Base-by-base conservation (phyloP, 352 stramenopile genomes). In the Pythium apleroticum region DNA sequence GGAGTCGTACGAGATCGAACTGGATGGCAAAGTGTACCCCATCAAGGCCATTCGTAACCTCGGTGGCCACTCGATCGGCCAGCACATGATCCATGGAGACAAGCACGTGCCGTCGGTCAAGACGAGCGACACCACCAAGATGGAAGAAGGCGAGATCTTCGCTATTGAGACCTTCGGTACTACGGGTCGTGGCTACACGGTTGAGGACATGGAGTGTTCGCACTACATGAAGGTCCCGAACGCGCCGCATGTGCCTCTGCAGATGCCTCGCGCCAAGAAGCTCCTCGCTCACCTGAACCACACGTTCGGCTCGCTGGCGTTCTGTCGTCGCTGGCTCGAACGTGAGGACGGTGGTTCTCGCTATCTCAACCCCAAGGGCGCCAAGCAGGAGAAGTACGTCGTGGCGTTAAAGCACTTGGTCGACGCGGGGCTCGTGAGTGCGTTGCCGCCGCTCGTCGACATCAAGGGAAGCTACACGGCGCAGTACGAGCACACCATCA, bases 401-500 rank as follows among this genome's bases (percentile, higher is more conserved):
- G 90, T 97, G 55, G 97, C 93, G 19, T 78, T 99, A 22, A 98
- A 99, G 74, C 98, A 99, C 71, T 81, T 99, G 9, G 98, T 97
- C 54, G 97, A 99, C 77, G 95, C 93, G 39, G 97, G 97, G 24
- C 92, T 99, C 65, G 87, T 99, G 27, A 89, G 65, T 72, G 78
- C 81, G 2, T 99, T 99, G 72, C 97, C 97, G n/a, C 98, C 97
- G 22, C 86, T 99, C 3, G 96, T 93, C 65, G 98, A 99, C 76
- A 80, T 91, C 39, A 91, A 92, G 77, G 97, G 97, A 10, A 97
- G 86, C 65, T 99, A 99, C 76, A 98, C 98, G 39, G 97, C 98
- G 14, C 98, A 99, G 81, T 99, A 99, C 78, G 98, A 99, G 77
- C 98, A 99, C 83, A 99, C 97, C 10, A 86, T 99, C 59, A 90